Evolutionary conservation across 768 basidiomycete genomes (phyloP), one percentile per base, ranked within the genome.

Genomic region (Kwoniella bestiolae): DNA sequence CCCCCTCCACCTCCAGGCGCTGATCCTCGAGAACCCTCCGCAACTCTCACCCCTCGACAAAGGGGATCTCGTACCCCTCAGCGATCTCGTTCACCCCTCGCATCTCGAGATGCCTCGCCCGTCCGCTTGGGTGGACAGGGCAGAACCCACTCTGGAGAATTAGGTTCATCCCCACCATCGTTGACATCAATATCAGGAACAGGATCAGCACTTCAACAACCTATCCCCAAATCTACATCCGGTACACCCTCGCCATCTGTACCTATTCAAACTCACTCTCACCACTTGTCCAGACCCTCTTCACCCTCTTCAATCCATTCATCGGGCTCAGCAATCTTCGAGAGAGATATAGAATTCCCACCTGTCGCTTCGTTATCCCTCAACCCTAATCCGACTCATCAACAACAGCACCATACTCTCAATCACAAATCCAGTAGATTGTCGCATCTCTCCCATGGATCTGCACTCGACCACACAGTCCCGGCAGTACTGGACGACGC

Each of bases 311-410:
- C 72, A 8, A 75, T 76, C 58, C 87, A 90, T 73, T 92, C 91
- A 0, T 91, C 90, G 0, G 91, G 90, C 0, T 92, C 91, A 0
- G 91, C 92, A 38, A 94, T 94, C 63, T 94, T 94, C 66, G 92
- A 94, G 81, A 87, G 92, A 35, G 92, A 94, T 78, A 92, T 94
- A 68, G 92, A 93, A 70, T 62, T 74, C 5, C 74, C 75, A 3
- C 63, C 75, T 16, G 73, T 77, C 16, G 69, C 73, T 3, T 69
- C 77, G 11, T 61, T 79, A 29, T 75, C 66, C 81, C 66, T 71
- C 65, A 71, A 77, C 59, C 69, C 74, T 11, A 69, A 69, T 57
- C 52, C 60, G 5, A 55, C 63, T 12, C 67, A 68, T 32, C 59
- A 67, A 25, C 29, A 64, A 11, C 59, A 68, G 14, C 44, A 38